These are phyloP conservation scores for Entonaema liquescens DNA, from an alignment of 495 filamentous ascomycete species.

Conservation along the genomic window DNA sequence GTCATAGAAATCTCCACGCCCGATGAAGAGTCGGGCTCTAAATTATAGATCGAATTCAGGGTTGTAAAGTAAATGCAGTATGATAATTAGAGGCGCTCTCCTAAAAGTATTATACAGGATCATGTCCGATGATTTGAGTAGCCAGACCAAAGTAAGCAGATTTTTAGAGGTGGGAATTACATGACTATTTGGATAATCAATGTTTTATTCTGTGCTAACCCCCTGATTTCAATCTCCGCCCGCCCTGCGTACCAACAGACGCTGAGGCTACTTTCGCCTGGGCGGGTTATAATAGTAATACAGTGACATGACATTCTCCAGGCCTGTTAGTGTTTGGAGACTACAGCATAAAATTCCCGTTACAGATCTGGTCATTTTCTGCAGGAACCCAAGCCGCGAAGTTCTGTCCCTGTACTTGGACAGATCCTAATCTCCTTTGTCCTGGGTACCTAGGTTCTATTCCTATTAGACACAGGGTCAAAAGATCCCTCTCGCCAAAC, in stretches of 20 bases:
- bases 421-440: conserved; percentile 21
- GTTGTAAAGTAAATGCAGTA: neutral
- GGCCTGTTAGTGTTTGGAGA: conserved; percentile 2
- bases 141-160: neutral
- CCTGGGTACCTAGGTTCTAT: conserved; percentile 27
- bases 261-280: conserved; percentile 1
- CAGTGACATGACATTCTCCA: conserved; percentile 25
- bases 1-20: conserved; percentile 59
- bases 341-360: neutral
- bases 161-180: neutral
- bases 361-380: neutral
- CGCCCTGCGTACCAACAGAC: conserved; percentile 14
- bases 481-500: conserved; percentile 41
- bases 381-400: neutral
- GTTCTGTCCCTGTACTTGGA: conserved; percentile 3
- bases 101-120: neutral
- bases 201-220: conserved; percentile 19
- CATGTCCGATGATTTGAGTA: neutral
- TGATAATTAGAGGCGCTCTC: neutral
- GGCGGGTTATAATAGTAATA: conserved; percentile 30
- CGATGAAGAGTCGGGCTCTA: conserved; percentile 28
- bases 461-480: conserved; percentile 24
- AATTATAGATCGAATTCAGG: conserved; percentile 12
- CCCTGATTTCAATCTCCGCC: conserved; percentile 22
- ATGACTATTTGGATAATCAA: conserved; percentile 2